Evolutionary conservation across 1,284 basidiomycete genomes (phyloP), one percentile per base, ranked within the genome.

Genomic region (Cryptococcus depauperatus): DNA sequence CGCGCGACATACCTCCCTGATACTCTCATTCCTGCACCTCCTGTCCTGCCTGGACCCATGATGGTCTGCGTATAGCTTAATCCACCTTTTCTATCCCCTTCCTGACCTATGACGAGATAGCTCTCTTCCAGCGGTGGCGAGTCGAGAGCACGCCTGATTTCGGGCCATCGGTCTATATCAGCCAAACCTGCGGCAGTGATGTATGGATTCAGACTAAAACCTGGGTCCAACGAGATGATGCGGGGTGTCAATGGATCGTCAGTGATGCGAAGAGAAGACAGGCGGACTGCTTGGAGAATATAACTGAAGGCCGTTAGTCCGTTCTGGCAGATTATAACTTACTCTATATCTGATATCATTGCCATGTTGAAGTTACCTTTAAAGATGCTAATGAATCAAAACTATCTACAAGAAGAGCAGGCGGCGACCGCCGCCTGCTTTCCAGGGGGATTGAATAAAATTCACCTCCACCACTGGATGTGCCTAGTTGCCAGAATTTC

Each of bases 11-110:
- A 37, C 16, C 62, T 37, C 1, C 62, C 64, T 5, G 57, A 50
- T 5, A 85, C 81, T 19, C 84, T 76, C 70, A 86, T 77, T 0
- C 85, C 85, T 1, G 80, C 67, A 0, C 76, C 81, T 4, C 81
- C 81, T 0, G 75, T 73, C 26, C 76, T 64, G 2, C 67, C 74
- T 13, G 76, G 75, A 2, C 79, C 83, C 76, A 90, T 82, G 58
- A 93, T 92, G 1, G 89, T 93, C 57, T 84, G 80, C 4, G 84
- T 84, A 63, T 91, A 83, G 58, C 82, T 84, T 51, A 92, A 74
- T 4, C 78, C 76, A 13, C 25, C 39, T 19, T 40, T 25, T 33
- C 43, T 38, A 14, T 6, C 18, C 9, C 37, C 30, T 7, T n/a
- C n/a, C 1, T 22, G 29, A 0, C 28, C 21, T 4, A 35, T 43